Evolutionary conservation across 371 early-diverging fungal genomes (phyloP).

Genomic region (Catenaria anguillulae): DNA sequence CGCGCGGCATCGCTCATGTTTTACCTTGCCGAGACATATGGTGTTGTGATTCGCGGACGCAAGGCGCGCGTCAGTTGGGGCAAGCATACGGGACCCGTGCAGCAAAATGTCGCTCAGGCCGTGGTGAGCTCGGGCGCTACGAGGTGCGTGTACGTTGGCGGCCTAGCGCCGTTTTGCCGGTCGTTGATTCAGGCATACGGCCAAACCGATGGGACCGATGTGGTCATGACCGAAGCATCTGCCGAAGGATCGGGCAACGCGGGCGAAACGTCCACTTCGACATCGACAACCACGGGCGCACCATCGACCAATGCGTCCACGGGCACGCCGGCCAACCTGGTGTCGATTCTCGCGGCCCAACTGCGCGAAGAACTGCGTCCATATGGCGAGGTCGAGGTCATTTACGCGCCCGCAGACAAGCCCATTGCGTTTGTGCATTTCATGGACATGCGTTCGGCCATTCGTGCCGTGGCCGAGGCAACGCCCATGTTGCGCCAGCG

Average conservation of each 20-base stretch:
- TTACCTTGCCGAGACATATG: constrained; percentile 34
- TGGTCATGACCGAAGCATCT: too few relatives aligned
- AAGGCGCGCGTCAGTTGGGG: constrained; percentile 68
- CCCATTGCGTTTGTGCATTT: background rate
- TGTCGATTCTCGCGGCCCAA: background rate
- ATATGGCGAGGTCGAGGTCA: background rate
- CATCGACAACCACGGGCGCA: too few relatives aligned
- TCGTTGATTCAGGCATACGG: too few relatives aligned
- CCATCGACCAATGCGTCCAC: too few relatives aligned
- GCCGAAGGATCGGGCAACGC: too few relatives aligned
- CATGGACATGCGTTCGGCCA: constrained; percentile 1
- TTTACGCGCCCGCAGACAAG: background rate
- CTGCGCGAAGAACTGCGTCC: background rate
- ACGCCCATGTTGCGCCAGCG: background rate
- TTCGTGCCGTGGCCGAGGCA: constrained; percentile 3
- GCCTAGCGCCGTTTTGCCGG: background rate
- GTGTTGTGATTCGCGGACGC: constrained; percentile 47
- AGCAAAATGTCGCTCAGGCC: constrained; percentile 35
- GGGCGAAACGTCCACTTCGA: too few relatives aligned
- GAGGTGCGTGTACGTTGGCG: constrained; percentile 32
- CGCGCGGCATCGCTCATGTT: constrained; percentile 40
- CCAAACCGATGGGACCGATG: too few relatives aligned
- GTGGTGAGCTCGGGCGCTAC: constrained; percentile 38
- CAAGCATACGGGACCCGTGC: constrained; percentile 39
- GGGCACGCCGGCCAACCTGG: too few relatives aligned